Base-by-base conservation (phyloP, 1,284 basidiomycete genomes). In the Cryptococcus sp. region DNA sequence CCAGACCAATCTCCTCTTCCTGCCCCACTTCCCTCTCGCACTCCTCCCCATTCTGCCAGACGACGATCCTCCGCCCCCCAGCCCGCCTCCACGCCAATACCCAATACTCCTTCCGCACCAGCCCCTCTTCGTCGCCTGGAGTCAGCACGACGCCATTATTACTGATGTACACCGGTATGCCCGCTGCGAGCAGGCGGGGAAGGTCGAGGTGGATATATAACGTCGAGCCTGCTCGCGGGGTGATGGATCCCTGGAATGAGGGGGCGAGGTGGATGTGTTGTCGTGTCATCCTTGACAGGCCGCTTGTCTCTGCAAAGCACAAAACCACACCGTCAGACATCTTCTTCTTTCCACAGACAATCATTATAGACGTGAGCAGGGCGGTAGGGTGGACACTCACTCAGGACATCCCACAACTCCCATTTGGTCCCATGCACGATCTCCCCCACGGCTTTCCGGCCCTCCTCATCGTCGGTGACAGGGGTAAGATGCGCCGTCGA, bases 401-500 rank as follows among this genome's bases (percentile, higher is more conserved):
- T 71, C 7, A 80, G 61, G 0, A 60, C 53, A 38, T 76, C 72
- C 73, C 74, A 79, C 17, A 78, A 48, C 56, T 77, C 72, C 65
- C 66, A 71, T 42, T 62, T 68, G 0, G 78, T 78, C 17, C 79
- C 79, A 63, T 80, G 79, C 0, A 80, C 76, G 47, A 76, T 62
- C 50, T 64, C 53, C 0, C 78, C 78, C 0, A 66, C 75, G 22
- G 61, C 59, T 22, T 44, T 53, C 15, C 67, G 50, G 0, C 74
- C 73, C 4, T 71, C 70, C 41, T 69, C 68, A 48, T 77, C 71
- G 48, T 68, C 59, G 10, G 46, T 31, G 5, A 79, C 65, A 10
- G 61, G 56, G 15, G 66, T 67, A 15, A 79, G 63, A 42, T 75
- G 80, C 1, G 84, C 83, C 7, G 79, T 70, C 5, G 93, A 84